Evolutionary conservation across 1,284 basidiomycete species (phyloP).

Genomic region (Ustilago xerochloae): DNA sequence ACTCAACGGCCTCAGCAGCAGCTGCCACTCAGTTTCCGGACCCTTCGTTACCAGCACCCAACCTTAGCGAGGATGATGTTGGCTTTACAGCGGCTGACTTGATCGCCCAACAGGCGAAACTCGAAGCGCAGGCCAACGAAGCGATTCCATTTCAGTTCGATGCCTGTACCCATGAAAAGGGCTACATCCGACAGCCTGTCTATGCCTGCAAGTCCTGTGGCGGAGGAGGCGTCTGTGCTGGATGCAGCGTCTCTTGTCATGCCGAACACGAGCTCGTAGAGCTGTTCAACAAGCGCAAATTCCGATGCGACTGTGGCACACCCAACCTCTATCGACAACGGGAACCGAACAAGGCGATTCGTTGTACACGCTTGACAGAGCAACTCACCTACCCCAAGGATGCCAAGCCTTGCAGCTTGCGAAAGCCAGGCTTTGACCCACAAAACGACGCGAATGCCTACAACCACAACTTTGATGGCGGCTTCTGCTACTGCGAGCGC

Average conservation of each 20-base stretch:
- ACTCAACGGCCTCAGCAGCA: neutral
- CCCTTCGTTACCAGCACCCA: conserved; percentile 54
- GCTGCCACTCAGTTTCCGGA: conserved; percentile 40
- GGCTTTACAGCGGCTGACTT: conserved; percentile 68
- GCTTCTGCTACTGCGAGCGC: conserved; percentile 69
- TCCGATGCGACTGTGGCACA: conserved; percentile 67
- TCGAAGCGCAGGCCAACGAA: conserved; percentile 68
- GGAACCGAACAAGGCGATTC: conserved; percentile 20
- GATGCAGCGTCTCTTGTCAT: conserved; percentile 69
- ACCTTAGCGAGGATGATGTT: conserved; percentile 41
- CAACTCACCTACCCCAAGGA: conserved; percentile 37
- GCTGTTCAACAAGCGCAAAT: conserved; percentile 66
- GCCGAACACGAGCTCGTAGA: conserved; percentile 67
- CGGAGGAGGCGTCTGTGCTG: conserved; percentile 69
- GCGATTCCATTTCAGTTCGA: conserved; percentile 68
- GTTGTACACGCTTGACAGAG: conserved; percentile 10
- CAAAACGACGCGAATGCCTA: conserved; percentile 65
- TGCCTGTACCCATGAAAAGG: conserved; percentile 67
- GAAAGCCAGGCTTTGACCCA: conserved; percentile 52
- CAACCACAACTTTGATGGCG: conserved; percentile 67
- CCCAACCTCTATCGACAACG: conserved; percentile 47
- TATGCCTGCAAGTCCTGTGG: conserved; percentile 67
- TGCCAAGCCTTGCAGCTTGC: conserved; percentile 50
- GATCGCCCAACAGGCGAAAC: conserved; percentile 63
- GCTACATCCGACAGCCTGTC: conserved; percentile 68